phyloP scores from a whole-genome alignment of 2,329 filamentous ascomycete species.

The Magnaporthiopsis poae region DNA sequence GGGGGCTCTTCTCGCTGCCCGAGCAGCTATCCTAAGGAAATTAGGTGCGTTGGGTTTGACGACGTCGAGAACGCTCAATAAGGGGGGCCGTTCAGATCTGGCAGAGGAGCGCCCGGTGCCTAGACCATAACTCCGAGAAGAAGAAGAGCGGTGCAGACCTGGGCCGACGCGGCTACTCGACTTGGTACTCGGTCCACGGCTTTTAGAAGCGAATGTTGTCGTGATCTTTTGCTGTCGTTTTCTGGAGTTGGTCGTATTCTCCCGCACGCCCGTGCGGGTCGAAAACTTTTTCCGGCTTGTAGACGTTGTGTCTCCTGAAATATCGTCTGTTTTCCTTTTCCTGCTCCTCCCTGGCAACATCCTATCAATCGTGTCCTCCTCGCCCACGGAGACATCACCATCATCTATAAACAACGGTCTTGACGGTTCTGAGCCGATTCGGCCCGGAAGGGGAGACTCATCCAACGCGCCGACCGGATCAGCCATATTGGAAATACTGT shows the following conservation, averaged over 20 bases:
- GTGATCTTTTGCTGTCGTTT: slow-evolving; percentile 24
- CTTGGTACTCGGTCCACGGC: neutral
- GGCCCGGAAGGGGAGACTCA: neutral
- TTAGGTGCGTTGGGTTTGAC: slow-evolving; percentile 41
- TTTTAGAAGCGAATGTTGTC: slow-evolving; percentile 4
- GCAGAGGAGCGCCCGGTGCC: neutral
- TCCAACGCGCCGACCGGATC: slow-evolving; percentile 3
- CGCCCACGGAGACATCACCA: slow-evolving; percentile 33
- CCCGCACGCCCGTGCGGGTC: neutral
- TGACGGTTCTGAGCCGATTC: slow-evolving; percentile 7
- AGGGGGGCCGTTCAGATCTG: slow-evolving; percentile 25
- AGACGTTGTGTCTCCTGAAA: slow-evolving; percentile 21
- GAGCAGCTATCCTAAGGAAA: slow-evolving; percentile 53
- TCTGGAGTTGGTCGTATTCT: neutral
- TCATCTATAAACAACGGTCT: slow-evolving; percentile 33
- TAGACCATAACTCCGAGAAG: neutral
- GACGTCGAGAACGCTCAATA: slow-evolving; percentile 53
- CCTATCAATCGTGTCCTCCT: slow-evolving; percentile 42
- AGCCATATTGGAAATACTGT: slow-evolving; percentile 6
- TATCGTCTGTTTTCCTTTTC: slow-evolving; percentile 16
- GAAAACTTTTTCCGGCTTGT: slow-evolving; percentile 16
- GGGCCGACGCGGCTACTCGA: neutral
- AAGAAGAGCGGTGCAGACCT: neutral
- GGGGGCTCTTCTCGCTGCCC: slow-evolving; percentile 37
- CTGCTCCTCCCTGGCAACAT: slow-evolving; percentile 35